A percentile compares a stretch with the other conserved stretches of the same genome.
Evolutionary conservation across 306 rosid species (phyloP).

Genomic region (Gynostemma pentaphyllum): DNA sequence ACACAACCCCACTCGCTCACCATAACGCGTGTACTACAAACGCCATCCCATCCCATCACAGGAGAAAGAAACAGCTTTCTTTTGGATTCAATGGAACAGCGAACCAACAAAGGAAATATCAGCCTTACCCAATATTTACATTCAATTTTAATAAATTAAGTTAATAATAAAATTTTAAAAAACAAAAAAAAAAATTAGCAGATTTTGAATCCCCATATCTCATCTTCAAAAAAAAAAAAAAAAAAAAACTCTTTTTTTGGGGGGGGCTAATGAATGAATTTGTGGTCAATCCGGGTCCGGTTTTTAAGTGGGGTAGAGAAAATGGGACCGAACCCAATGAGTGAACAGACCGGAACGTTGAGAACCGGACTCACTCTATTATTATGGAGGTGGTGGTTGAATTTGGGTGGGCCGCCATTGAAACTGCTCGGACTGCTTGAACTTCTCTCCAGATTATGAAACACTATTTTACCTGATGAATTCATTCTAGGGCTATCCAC

Average conservation of each 20-base stretch:
- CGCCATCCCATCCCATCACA: neutral
- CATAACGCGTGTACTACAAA: conserved; percentile 9
- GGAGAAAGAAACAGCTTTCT: neutral
- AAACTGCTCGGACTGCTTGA: conserved; percentile 93
- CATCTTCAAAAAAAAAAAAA: no score
- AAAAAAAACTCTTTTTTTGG: no score
- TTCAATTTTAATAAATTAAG: no score
- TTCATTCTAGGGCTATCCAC: conserved; percentile 92
- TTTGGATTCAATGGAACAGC: conserved; percentile 12
- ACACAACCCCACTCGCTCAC: neutral
- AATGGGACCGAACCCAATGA: conserved; percentile 74
- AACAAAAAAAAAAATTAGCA: no score
- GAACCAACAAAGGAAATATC: no score
- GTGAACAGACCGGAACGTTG: conserved; percentile 83
- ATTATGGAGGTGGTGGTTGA: no score
- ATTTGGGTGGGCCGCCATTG: conserved; percentile 78
- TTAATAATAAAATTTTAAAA: no score
- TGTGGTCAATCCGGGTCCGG: conserved; percentile 15
- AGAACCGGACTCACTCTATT: conserved; percentile 92
- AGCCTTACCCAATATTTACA: no score
- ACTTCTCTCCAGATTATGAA: conserved; percentile 85
- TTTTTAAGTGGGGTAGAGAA: conserved; percentile 69
- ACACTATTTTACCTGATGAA: conserved; percentile 88
- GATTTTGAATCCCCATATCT: no score
- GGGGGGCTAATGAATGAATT: no score